These are phyloP conservation scores for Cryphonectria carpinicola DNA, from an alignment of 2,329 filamentous ascomycete species.

Conservation along the genomic window DNA sequence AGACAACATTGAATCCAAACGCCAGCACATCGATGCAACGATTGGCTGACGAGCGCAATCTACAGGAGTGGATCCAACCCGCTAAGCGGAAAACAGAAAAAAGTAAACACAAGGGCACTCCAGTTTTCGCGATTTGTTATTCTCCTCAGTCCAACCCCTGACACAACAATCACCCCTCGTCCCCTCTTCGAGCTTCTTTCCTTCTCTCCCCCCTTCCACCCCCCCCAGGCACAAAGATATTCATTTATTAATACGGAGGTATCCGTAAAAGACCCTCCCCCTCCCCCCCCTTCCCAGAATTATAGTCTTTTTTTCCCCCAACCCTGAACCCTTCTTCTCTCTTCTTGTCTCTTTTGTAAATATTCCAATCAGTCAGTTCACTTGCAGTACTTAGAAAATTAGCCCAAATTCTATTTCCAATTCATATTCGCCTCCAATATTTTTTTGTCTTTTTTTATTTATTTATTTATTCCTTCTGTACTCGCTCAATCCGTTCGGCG, in stretches of 20 bases:
- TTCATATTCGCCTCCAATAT: background rate
- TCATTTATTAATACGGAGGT: constrained; percentile 6
- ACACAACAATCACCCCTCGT: background rate
- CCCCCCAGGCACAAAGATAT: background rate
- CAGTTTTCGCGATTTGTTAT: background rate
- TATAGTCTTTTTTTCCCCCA: background rate
- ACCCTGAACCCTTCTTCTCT: background rate
- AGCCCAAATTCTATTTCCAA: background rate
- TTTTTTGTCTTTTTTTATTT: no score
- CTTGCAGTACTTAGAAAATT: background rate
- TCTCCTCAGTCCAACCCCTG: background rate
- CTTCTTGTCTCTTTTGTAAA: background rate
- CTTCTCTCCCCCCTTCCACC: background rate
- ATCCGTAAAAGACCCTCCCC: background rate
- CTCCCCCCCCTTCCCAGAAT: background rate
- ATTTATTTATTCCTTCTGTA: background rate
- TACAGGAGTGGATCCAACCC: background rate
- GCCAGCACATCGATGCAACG: constrained; percentile 5
- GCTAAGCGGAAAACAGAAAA: constrained; percentile 6
- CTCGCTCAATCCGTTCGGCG: background rate
- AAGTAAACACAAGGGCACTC: constrained; percentile 1
- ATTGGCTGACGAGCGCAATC: constrained; percentile 4
- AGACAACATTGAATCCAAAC: background rate
- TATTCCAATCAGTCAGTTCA: background rate
- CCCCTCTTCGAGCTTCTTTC: background rate